A percentile compares a stretch with the other conserved stretches of the same genome.
Conservation (phyloP, 2,329 filamentous ascomycete genomes). For the Colletotrichum lentis region DNA sequence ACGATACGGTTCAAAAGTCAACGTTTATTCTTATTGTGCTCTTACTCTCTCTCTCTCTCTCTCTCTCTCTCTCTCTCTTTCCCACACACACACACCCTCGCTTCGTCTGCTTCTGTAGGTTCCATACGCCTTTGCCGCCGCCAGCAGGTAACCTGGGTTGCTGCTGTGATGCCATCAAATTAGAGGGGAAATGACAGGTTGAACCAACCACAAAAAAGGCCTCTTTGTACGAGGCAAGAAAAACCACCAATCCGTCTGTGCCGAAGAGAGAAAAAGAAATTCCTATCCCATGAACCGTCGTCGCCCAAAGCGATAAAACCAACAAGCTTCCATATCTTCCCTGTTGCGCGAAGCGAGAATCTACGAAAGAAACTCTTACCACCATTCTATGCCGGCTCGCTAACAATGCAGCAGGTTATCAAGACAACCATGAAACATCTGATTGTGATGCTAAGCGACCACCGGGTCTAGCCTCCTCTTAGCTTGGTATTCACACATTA, state of each 20-base stretch:
- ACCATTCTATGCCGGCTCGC: constrained; percentile 36
- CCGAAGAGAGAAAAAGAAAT: constrained; percentile 5
- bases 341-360: constrained; percentile 26
- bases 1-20: constrained; percentile 17
- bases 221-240: constrained; percentile 2
- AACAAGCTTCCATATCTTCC: constrained; percentile 33
- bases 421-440: constrained; percentile 32
- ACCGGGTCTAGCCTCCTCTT: constrained; percentile 14
- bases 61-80: not conserved
- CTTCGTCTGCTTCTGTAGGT: constrained; percentile 27
- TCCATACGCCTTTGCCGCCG: constrained; percentile 33
- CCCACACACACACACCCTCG: not conserved
- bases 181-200: constrained; percentile 28
- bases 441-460: constrained; percentile 28
- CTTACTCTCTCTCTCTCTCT: not conserved
- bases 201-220: constrained; percentile 19
- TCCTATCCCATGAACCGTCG: constrained; percentile 22
- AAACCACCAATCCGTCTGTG: constrained; percentile 32
- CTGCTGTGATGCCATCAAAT: constrained; percentile 35
- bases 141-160: constrained; percentile 13
- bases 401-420: constrained; percentile 35
- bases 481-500: constrained; percentile 36
- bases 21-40: constrained; percentile 8
- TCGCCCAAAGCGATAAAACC: constrained; percentile 28
- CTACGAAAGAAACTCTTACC: constrained; percentile 24